These are phyloP conservation scores for Daldinia childiae DNA, from an alignment of 495 filamentous ascomycete species.

Conservation along the genomic window DNA sequence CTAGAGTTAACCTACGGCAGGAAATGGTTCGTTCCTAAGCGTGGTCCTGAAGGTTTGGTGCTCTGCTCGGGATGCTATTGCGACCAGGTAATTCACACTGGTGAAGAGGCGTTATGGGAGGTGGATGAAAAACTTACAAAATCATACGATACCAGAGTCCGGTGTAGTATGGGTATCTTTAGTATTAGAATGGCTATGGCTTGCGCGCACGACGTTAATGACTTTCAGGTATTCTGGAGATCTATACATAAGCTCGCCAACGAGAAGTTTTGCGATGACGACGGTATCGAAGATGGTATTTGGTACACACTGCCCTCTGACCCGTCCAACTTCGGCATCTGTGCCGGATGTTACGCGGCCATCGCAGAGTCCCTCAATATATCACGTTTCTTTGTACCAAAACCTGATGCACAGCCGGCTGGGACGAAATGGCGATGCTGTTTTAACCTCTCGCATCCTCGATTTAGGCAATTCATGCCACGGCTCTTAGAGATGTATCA, in stretches of 20 bases:
- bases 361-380: neutral
- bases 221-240: neutral
- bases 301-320: neutral
- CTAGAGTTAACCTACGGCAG: conserved; percentile 22
- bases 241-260: neutral
- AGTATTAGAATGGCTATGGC: neutral
- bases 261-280: neutral
- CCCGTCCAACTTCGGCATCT: neutral
- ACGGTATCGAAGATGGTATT: neutral
- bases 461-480: conserved; percentile 27
- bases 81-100: conserved; percentile 47
- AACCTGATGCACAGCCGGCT: neutral
- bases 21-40: conserved; percentile 49
- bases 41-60: conserved; percentile 39
- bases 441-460: neutral
- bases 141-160: conserved; percentile 12
- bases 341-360: neutral
- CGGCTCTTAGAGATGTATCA: conserved; percentile 35
- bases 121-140: conserved; percentile 24
- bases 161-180: conserved; percentile 11
- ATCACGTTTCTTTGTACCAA: neutral
- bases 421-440: neutral
- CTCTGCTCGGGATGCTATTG: conserved; percentile 52
- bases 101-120: conserved; percentile 42
- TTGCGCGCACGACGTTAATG: neutral